A percentile compares a stretch with the other conserved stretches of the same genome.
These are phyloP conservation scores for Termitomyces sp. DNA, from an alignment of 768 basidiomycete genomes.

Conservation along the genomic window DNA sequence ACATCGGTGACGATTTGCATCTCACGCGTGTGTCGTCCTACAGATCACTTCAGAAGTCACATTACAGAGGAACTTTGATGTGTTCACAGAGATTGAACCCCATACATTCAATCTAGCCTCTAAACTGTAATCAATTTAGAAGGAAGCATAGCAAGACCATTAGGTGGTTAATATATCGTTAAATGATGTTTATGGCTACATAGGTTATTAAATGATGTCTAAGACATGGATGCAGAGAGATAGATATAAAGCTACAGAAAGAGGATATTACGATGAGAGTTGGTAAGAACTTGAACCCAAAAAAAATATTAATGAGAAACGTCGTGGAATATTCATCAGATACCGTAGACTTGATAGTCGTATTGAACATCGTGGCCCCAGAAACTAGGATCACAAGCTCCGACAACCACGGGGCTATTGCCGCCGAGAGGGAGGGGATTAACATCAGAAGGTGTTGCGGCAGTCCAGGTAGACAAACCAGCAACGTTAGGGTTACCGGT, in stretches of 20 bases:
- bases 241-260: conserved; percentile 20
- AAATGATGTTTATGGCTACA: conserved; percentile 16
- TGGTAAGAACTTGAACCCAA: not conserved
- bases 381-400: conserved; percentile 61
- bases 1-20: not conserved
- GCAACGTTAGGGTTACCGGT: conserved; percentile 60
- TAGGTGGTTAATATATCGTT: not conserved
- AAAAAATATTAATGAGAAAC: not conserved
- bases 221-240: conserved; percentile 2
- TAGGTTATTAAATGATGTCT: not conserved
- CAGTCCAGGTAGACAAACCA: conserved; percentile 49
- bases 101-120: conserved; percentile 23
- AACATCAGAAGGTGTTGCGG: conserved; percentile 47
- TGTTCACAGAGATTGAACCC: conserved; percentile 51
- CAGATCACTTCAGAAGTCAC: conserved; percentile 50
- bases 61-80: conserved; percentile 62
- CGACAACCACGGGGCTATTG: conserved; percentile 43
- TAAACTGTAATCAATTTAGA: conserved; percentile 23
- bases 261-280: conserved; percentile 8
- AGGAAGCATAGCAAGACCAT: not conserved
- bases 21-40: conserved; percentile 2
- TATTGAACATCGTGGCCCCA: conserved; percentile 65
- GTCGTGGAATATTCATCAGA: conserved; percentile 23
- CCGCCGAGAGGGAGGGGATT: conserved; percentile 63
- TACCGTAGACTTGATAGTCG: conserved; percentile 66